Base-by-base conservation (phyloP, 2,329 filamentous ascomycete species). In the Fusarium nelsonii region DNA sequence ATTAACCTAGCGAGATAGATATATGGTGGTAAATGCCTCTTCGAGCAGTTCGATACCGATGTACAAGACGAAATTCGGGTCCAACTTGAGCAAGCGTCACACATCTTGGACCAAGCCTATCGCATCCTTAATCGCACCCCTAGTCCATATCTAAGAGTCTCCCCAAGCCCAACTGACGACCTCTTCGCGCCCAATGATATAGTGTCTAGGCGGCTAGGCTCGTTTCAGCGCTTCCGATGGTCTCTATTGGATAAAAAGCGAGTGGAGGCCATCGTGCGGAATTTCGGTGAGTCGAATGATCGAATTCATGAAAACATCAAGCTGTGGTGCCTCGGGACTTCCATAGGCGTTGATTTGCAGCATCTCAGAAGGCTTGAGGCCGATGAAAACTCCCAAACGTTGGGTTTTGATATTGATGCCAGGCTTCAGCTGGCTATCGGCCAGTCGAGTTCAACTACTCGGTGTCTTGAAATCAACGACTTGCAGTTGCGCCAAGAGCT, bases 161-260 rank as follows among this genome's bases (percentile, higher is more conserved):
- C 34, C 15, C 34, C 34, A 36, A 36, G 7, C 5, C 34, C 34
- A 4, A 36, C 14, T 9, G 7, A 16, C 9, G 34, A 36, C 34
- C 16, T 8, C 1, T n/a, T 36, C 1, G 34, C 1, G 1, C 15
- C 16, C 7, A 16, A 8, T 1, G 34, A 36, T n/a, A 8, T 16
- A n/a, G 2, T 8, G 15, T 4, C 34, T 9, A 14, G 15, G 34
- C 15, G 8, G 6, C 34, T 16, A 36, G 34, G 34, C 1, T n/a
- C 34, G 6, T 16, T 36, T 36, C 34, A 36, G 34, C 34, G 34
- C 8, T 16, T 36, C 16, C 34, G 34, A n/a, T 36, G 34, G 34
- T 36, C 34, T 9, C 7, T 36, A 8, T 15, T 36, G 34, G 34
- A 36, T 1, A 36, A n/a, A 16, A 36, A 36, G 10, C 34, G 34